Evolutionary conservation across 129 eudicot species (phyloP).

Genomic region (carrot (Daucus carota)): DH1_v3.0 NC_030385.2:39061501-39062000

Average conservation of each 20-base stretch:
- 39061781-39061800: no score
- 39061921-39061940: background rate
- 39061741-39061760: background rate
- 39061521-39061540: conserved; percentile 6
- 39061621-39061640: no score
- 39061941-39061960: no score
- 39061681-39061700: background rate
- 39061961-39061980: background rate
- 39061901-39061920: background rate
- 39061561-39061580: background rate
- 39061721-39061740: background rate
- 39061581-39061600: no score
- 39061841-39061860: background rate
- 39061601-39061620: no score
- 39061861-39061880: background rate
- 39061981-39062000: background rate
- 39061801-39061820: background rate
- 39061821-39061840: background rate
- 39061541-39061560: background rate
- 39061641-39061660: background rate
- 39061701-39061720: background rate
- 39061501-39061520: background rate
- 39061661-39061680: background rate
- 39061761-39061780: no score
- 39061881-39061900: background rate